Percentiles rank a stretch among this genome's conserved stretches.
phyloP scores from a whole-genome alignment of 2,329 filamentous ascomycete genomes.

The Paecilomyces formosus region DNA sequence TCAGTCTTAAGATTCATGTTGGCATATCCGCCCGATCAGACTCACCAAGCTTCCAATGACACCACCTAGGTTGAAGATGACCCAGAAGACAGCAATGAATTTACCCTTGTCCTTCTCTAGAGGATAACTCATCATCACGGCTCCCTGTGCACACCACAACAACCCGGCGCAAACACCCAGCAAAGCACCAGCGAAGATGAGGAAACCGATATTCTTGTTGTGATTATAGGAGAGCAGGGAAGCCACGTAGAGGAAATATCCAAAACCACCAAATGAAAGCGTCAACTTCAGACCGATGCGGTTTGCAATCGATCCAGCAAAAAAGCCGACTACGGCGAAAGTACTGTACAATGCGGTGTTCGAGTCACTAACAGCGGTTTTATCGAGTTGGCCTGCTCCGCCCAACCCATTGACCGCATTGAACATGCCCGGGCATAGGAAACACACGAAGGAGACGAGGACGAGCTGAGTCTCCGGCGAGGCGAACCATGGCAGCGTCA shows the following conservation, averaged over 20 bases:
- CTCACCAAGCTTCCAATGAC: conserved; percentile 71
- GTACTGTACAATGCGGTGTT: conserved; percentile 66
- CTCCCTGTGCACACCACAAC: conserved; percentile 45
- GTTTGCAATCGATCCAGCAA: conserved; percentile 47
- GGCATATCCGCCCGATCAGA: conserved; percentile 3
- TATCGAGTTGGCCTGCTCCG: conserved; percentile 54
- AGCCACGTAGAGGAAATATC: conserved; percentile 43
- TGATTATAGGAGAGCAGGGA: conserved; percentile 46
- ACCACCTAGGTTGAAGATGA: conserved; percentile 87
- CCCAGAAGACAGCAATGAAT: conserved; percentile 89
- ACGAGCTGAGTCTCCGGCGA: conserved; percentile 65
- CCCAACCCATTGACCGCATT: conserved; percentile 61
- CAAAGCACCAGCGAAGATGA: conserved; percentile 43
- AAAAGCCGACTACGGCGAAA: conserved; percentile 59
- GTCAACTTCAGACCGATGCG: conserved; percentile 37
- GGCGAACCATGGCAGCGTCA: conserved; percentile 59
- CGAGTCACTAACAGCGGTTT: conserved; percentile 56
- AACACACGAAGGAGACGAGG: conserved; percentile 64
- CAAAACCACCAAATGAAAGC: conserved; percentile 40
- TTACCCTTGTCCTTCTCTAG: conserved; percentile 73
- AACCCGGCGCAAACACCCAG: conserved; percentile 44
- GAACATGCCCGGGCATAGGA: conserved; percentile 67
- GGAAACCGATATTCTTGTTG: conserved; percentile 40
- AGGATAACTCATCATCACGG: conserved; percentile 70
- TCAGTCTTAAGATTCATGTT: neutral